Base-by-base conservation (phyloP, 2,329 filamentous ascomycete species). In the Phialophora chinensis region DNA sequence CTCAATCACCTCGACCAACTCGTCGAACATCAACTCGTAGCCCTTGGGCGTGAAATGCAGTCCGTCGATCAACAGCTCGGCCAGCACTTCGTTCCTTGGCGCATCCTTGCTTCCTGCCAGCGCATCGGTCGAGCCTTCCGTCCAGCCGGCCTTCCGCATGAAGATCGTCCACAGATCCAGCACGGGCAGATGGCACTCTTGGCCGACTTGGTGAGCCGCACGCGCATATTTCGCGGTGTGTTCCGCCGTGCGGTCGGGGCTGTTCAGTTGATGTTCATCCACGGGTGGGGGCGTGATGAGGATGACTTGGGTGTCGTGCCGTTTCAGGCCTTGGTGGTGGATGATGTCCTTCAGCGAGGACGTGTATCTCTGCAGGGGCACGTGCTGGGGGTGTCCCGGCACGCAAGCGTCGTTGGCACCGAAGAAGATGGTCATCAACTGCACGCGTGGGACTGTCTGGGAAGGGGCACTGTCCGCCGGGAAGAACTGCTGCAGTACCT, bases 371-470 rank as follows among this genome's bases (percentile, higher is more conserved):
- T 89, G 84, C n/a, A 97, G 78, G 0, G 91, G 87, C 7, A 98
- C 86, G 76, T 94, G 88, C 78, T 98, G 95, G 10, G 83, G 82
- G 59, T 87, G 88, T 44, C 86, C 80, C 3, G 87, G 85, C 3
- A 96, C 77, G 62, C 88, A 88, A 3, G 94, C 90, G 78, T 98
- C 95, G 76, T 99, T 98, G 72, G 95, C 92, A 20, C 95, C 95
- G 67, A 97, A 88, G 71, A 96, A 89, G 66, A 97, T 79, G 47
- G 90, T 82, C 90, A 72, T 68, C 31, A 73, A 50, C 42, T 64
- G 54, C 58, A 42, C 54, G 47, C 20, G 54, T n/a, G 57, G 57
- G 1, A 23, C 67, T 54, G 11, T 66, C 53, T 14, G 56, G 27
- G 38, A 44, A 8, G 59, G 59, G 6, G 20, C 33, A 42, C 29